phyloP scores from a whole-genome alignment of 306 rosid genomes.

The Gynostemma pentaphyllum region DNA sequence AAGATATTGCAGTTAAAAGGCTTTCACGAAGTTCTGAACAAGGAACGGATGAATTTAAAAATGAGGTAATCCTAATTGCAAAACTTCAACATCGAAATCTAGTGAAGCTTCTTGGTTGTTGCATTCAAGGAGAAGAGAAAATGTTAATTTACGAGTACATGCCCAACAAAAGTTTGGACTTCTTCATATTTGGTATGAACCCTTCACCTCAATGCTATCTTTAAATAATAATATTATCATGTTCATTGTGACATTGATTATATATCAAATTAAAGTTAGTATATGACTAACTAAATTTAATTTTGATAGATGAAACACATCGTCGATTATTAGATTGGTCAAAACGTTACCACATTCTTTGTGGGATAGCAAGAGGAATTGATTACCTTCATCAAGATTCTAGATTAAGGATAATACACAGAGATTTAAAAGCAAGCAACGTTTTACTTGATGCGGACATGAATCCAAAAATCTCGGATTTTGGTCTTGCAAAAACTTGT shows the following conservation, averaged over 20 bases:
- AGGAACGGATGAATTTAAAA: constrained; percentile 44
- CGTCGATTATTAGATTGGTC: constrained; percentile 16
- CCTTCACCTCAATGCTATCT: no score
- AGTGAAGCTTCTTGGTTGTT: constrained; percentile 50
- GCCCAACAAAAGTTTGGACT: constrained; percentile 49
- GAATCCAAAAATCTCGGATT: constrained; percentile 51
- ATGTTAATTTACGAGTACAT: constrained; percentile 15
- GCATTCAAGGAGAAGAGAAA: constrained; percentile 39
- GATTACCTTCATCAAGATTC: constrained; percentile 43
- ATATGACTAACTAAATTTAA: neutral
- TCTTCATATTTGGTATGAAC: constrained; percentile 43
- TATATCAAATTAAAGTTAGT: neutral
- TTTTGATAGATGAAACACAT: constrained; percentile 19
- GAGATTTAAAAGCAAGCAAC: no score
- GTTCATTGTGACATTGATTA: neutral
- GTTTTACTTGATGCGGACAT: constrained; percentile 15
- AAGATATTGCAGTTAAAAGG: constrained; percentile 56
- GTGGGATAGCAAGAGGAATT: constrained; percentile 33
- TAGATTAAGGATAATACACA: no score
- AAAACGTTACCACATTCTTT: constrained; percentile 27
- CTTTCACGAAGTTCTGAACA: constrained; percentile 42
- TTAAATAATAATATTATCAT: no score
- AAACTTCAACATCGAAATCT: constrained; percentile 68
- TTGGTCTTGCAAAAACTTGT: constrained; percentile 31
- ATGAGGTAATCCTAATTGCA: constrained; percentile 43